These are phyloP conservation scores for Guyanaporus albipodus DNA, from an alignment of 768 basidiomycete species.

Conservation along the genomic window DNA sequence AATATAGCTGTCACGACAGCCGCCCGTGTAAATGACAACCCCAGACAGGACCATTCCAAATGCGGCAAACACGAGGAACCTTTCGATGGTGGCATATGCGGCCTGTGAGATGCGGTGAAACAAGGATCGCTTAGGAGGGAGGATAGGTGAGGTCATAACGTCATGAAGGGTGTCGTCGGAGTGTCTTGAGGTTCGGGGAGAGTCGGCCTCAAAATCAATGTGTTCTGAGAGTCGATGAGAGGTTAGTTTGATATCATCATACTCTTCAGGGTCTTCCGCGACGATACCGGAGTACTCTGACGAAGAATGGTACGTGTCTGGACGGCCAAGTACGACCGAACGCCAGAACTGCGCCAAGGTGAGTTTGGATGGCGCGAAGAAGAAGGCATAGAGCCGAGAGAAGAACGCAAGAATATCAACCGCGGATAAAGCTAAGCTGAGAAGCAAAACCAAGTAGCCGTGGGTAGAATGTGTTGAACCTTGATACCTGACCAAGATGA, in stretches of 20 bases:
- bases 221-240: conserved; percentile 45
- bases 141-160: conserved; percentile 18
- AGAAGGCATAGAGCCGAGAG: conserved; percentile 49
- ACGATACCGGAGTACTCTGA: conserved; percentile 59
- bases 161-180: conserved; percentile 61
- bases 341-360: conserved; percentile 52
- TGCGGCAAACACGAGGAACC: conserved; percentile 66
- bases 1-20: conserved; percentile 71
- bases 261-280: conserved; percentile 51
- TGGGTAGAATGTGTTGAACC: conserved; percentile 58
- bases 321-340: conserved; percentile 50
- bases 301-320: conserved; percentile 23
- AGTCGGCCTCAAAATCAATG: conserved; percentile 48
- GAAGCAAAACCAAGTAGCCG: conserved; percentile 53
- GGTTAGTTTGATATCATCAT: conserved; percentile 42
- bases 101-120: conserved; percentile 42
- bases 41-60: conserved; percentile 66
- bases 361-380: conserved; percentile 41
- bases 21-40: conserved; percentile 79
- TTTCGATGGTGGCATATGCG: conserved; percentile 54
- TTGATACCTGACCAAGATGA: conserved; percentile 53
- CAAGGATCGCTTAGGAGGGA: conserved; percentile 21
- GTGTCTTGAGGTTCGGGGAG: conserved; percentile 37
- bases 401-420: conserved; percentile 53
- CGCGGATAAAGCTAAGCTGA: conserved; percentile 43